Conservation (phyloP, 306 rosid species). For the Dalbergia oliveri region DNA sequence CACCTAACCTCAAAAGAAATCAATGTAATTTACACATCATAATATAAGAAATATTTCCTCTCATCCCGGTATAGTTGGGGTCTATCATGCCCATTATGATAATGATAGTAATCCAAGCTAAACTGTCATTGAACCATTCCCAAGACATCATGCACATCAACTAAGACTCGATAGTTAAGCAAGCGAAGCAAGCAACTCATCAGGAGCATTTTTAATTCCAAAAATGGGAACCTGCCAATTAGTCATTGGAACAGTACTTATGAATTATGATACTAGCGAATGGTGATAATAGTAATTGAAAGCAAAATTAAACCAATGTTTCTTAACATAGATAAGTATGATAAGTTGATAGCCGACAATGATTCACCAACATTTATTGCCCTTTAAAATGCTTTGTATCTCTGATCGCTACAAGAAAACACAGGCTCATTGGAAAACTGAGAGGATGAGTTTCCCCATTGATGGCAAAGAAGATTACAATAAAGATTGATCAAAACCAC, state of each 20-base stretch:
- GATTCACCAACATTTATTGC: constrained; percentile 48
- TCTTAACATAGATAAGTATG: neutral
- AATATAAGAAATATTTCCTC: no score
- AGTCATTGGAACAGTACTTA: no score
- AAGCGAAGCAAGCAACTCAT: neutral
- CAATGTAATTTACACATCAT: no score
- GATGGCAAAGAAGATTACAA: constrained; percentile 32
- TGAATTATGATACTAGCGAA: neutral
- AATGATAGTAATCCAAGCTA: neutral
- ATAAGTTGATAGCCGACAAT: constrained; percentile 15
- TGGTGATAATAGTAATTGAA: neutral
- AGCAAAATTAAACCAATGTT: neutral
- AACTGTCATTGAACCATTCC: neutral
- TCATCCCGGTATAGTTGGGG: no score
- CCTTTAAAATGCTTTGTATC: constrained; percentile 43
- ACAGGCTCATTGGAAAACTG: constrained; percentile 56
- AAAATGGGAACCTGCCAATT: neutral
- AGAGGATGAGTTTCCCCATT: constrained; percentile 37
- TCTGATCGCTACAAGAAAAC: constrained; percentile 41
- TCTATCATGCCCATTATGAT: neutral
- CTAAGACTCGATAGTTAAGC: neutral
- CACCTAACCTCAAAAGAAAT: no score
- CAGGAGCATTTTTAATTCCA: neutral
- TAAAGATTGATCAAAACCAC: constrained; percentile 45
- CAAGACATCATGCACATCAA: neutral